Conservation (phyloP, 305 asterid species). For the Coffea humblotiana region DNA sequence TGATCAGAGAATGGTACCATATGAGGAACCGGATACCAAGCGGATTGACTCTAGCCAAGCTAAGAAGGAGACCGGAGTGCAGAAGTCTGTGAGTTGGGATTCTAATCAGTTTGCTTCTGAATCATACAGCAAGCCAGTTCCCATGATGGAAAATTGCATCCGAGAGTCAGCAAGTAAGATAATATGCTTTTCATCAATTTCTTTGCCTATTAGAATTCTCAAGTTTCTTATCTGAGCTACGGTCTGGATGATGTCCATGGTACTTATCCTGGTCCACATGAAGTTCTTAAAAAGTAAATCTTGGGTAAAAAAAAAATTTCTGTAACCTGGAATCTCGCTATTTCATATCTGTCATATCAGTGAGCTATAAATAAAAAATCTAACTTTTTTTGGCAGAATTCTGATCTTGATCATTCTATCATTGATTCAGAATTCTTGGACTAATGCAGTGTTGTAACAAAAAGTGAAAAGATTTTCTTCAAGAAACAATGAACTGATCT, state of each 20-base stretch:
- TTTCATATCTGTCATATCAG: not conserved
- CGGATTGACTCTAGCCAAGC: conserved; percentile 38
- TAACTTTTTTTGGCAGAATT: not conserved
- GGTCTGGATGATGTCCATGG: not conserved
- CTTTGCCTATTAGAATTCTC: not conserved
- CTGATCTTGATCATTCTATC: not conserved
- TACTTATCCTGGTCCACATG: not conserved
- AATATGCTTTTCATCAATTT: not conserved
- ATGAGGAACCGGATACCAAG: conserved; percentile 47
- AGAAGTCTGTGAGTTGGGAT: conserved; percentile 42
- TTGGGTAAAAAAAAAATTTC: not conserved
- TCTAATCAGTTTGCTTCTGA: conserved; percentile 30
- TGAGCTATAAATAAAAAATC: not conserved
- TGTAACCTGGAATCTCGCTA: not conserved
- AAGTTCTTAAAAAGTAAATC: not conserved
- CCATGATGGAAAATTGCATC: conserved; percentile 29
- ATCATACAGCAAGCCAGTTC: conserved; percentile 32
- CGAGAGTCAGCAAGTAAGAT: conserved; percentile 42
- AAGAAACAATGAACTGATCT: not conserved
- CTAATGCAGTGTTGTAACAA: not conserved
- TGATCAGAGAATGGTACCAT: conserved; percentile 28
- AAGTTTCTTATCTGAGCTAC: not conserved
- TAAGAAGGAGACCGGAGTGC: conserved; percentile 30
- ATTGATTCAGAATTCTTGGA: not conserved
- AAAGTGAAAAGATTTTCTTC: not conserved